Evolutionary conservation across 2,329 filamentous ascomycete species (phyloP).

Genomic region (Orbilia quercus): DNA sequence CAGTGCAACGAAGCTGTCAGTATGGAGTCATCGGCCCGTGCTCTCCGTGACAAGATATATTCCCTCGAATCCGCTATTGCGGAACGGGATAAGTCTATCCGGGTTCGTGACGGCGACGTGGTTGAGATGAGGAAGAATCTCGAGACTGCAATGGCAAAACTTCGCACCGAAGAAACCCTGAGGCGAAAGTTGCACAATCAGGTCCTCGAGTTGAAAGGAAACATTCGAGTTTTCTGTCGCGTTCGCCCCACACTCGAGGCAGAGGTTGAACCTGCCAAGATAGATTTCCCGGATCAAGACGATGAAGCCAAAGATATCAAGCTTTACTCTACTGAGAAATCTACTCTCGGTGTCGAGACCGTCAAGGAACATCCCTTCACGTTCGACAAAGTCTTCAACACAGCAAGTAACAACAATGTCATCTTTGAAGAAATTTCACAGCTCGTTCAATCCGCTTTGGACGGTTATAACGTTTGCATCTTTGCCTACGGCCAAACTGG

Average conservation of each 20-base stretch:
- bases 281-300: conserved; percentile 80
- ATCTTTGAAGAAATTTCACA: conserved; percentile 98
- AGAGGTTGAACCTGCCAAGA: conserved; percentile 75
- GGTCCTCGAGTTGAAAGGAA: conserved; percentile 96
- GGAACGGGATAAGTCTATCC: conserved; percentile 86
- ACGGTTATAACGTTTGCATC: conserved; percentile 98
- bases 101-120: conserved; percentile 81
- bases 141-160: conserved; percentile 78
- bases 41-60: conserved; percentile 82
- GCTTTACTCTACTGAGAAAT: conserved; percentile 84
- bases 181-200: conserved; percentile 95
- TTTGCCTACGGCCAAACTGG: conserved; percentile 99
- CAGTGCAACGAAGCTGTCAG: conserved; percentile 72
- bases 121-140: conserved; percentile 79
- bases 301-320: conserved; percentile 89
- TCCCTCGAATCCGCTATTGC: conserved; percentile 91
- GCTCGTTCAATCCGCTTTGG: conserved; percentile 92
- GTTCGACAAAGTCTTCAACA: conserved; percentile 92
- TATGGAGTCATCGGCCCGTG: conserved; percentile 79
- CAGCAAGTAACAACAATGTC: conserved; percentile 79
- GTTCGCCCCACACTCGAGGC: conserved; percentile 78
- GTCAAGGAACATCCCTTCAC: conserved; percentile 86
- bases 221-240: conserved; percentile 97
- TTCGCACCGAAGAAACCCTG: conserved; percentile 90
- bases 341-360: conserved; percentile 78